phyloP scores from a whole-genome alignment of 2,329 filamentous ascomycete species.

The Arthroderma sp. region DNA sequence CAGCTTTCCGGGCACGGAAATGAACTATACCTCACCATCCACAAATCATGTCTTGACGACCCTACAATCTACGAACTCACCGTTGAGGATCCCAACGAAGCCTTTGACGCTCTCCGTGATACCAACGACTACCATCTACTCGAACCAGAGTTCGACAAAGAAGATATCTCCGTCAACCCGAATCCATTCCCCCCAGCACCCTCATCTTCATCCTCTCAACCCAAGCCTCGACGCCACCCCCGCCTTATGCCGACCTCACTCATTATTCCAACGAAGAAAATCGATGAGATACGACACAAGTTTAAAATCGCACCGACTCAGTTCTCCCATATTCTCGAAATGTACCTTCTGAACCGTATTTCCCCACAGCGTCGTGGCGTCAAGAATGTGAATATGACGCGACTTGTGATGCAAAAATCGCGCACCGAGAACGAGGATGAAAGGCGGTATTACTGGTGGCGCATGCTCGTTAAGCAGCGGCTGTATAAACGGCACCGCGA shows the following conservation, averaged over 20 bases:
- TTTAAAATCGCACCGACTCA: conserved; percentile 49
- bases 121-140: conserved; percentile 47
- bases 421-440: conserved; percentile 41
- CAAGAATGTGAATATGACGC: conserved; percentile 38
- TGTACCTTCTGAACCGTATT: conserved; percentile 48
- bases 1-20: conserved; percentile 69
- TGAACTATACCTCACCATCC: conserved; percentile 69
- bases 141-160: conserved; percentile 36
- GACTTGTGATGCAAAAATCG: conserved; percentile 35
- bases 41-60: conserved; percentile 52
- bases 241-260: conserved; percentile 36
- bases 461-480: conserved; percentile 49
- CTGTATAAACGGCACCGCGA: conserved; percentile 49
- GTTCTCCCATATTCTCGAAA: conserved; percentile 49
- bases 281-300: conserved; percentile 37
- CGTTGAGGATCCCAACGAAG: conserved; percentile 78
- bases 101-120: conserved; percentile 52
- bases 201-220: conserved; percentile 4
- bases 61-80: conserved; percentile 68
- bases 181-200: conserved; percentile 25
- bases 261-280: conserved; percentile 39
- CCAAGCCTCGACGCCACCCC: conserved; percentile 20
- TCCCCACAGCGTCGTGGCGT: conserved; percentile 34
- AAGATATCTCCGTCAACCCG: conserved; percentile 35
- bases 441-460: conserved; percentile 51